Evolutionary conservation across 2,329 filamentous ascomycete genomes (phyloP).

Genomic region (Diatrype stigma): DNA sequence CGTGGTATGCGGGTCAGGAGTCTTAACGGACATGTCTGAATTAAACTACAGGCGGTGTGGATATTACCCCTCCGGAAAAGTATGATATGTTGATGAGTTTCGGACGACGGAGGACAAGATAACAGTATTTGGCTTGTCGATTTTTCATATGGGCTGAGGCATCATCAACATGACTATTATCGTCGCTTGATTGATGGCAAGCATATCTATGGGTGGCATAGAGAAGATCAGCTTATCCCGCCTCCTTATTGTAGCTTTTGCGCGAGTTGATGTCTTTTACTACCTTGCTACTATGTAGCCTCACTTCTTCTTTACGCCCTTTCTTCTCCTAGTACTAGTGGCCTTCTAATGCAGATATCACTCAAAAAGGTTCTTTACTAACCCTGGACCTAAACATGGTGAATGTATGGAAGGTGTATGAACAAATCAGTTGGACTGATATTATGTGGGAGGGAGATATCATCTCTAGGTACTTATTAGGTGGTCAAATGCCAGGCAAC

Average conservation of each 20-base stretch:
- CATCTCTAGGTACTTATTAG: too few species aligned
- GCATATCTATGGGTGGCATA: slow-evolving; percentile 12
- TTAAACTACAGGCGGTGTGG: slow-evolving; percentile 22
- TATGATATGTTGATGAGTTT: slow-evolving; percentile 21
- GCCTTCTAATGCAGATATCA: slow-evolving; percentile 62
- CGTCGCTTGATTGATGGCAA: slow-evolving; percentile 4
- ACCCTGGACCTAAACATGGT: neutral
- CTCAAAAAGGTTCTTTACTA: slow-evolving; percentile 30
- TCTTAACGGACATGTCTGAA: slow-evolving; percentile 27
- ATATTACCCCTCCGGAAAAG: slow-evolving; percentile 18
- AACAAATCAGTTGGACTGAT: too few species aligned
- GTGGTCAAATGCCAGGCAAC: too few species aligned
- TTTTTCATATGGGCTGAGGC: slow-evolving; percentile 17
- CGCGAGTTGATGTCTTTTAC: slow-evolving; percentile 24
- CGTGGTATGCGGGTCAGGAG: slow-evolving; percentile 20
- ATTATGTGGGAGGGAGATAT: too few species aligned
- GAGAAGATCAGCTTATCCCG: slow-evolving; percentile 11
- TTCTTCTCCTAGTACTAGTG: slow-evolving; percentile 51
- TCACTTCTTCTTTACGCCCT: slow-evolving; percentile 31
- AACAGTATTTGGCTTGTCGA: slow-evolving; percentile 9
- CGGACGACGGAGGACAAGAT: slow-evolving; percentile 11
- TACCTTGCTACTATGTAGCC: slow-evolving; percentile 21
- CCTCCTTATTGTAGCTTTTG: slow-evolving; percentile 22
- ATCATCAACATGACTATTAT: slow-evolving; percentile 3
- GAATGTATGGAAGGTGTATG: neutral